Percentiles rank a stretch among this genome's conserved stretches.
phyloP scores from a whole-genome alignment of 176 grass and related monocot species.

The Musa troglodytarum region DNA sequence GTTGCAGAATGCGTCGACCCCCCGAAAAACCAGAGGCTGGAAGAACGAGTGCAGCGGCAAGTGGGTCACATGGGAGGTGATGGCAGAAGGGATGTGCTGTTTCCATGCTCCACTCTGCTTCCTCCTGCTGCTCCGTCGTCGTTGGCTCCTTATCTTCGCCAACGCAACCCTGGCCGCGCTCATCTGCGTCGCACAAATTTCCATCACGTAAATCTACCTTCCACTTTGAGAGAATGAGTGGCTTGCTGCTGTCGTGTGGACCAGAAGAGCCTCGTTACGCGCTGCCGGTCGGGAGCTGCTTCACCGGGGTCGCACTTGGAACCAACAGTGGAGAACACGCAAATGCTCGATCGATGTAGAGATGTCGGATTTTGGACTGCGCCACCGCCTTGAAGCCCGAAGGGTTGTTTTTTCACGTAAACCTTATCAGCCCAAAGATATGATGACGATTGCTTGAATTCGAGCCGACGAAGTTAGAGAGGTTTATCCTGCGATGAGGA shows the following conservation, averaged over 20 bases:
- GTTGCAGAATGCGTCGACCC: not conserved
- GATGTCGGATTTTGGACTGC: not conserved
- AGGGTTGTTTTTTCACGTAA: not conserved
- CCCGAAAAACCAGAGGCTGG: not conserved
- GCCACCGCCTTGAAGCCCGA: not conserved
- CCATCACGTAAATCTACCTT: not conserved
- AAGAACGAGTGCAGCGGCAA: not conserved
- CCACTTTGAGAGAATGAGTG: not conserved
- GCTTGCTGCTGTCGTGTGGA: not conserved
- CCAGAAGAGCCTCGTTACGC: not conserved
- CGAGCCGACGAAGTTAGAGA: no score
- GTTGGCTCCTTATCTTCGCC: not conserved
- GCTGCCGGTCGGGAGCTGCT: not conserved
- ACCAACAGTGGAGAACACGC: not conserved
- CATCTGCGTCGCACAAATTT: not conserved
- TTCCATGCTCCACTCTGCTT: not conserved
- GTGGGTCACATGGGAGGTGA: not conserved
- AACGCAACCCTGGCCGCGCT: not conserved
- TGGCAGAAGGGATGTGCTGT: not conserved
- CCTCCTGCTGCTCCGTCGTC: not conserved
- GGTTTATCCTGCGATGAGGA: no score
- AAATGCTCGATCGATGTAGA: not conserved
- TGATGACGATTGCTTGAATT: no score
- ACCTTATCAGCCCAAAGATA: no score
- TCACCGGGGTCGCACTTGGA: not conserved